phyloP scores from a whole-genome alignment of 129 eudicot genomes.

The Saposhnikovia divaricata region DNA sequence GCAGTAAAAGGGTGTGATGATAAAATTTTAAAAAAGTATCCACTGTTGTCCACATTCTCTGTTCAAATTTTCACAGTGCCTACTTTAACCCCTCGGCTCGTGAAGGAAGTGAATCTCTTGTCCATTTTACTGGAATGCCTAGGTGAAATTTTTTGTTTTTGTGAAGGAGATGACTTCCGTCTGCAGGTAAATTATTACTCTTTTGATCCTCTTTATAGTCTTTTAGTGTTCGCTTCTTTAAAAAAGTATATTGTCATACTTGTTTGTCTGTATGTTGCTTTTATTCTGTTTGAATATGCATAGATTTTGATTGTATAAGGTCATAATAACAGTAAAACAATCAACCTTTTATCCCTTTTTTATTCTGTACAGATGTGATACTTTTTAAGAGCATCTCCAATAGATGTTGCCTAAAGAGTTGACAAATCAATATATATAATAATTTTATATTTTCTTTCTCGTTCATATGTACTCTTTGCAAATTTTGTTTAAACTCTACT shows the following conservation, averaged over 20 bases:
- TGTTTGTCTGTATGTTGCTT: not conserved
- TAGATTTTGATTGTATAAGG: not conserved
- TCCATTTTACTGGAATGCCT: conserved; percentile 66
- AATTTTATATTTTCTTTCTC: no score
- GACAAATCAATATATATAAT: no score
- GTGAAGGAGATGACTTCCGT: conserved; percentile 71
- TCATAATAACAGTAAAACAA: not conserved
- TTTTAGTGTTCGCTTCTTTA: not conserved
- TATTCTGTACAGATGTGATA: not conserved
- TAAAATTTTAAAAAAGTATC: conserved; percentile 45
- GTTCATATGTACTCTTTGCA: no score
- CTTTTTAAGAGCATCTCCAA: not conserved
- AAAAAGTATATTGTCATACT: not conserved
- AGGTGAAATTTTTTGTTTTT: conserved; percentile 51
- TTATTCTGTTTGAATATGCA: not conserved
- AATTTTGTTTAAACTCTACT: no score
- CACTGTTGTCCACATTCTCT: conserved; percentile 76
- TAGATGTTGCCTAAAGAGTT: no score
- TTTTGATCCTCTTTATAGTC: not conserved
- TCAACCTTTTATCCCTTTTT: not conserved
- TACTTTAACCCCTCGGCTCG: conserved; percentile 85
- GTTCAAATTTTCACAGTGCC: conserved; percentile 96
- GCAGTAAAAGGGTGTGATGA: conserved; percentile 48
- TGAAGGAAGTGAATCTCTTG: conserved; percentile 82
- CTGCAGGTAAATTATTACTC: conserved; percentile 46